These are phyloP conservation scores for Colletotrichum echinochloae DNA, from an alignment of 2,329 filamentous ascomycete species.

Conservation along the genomic window DNA sequence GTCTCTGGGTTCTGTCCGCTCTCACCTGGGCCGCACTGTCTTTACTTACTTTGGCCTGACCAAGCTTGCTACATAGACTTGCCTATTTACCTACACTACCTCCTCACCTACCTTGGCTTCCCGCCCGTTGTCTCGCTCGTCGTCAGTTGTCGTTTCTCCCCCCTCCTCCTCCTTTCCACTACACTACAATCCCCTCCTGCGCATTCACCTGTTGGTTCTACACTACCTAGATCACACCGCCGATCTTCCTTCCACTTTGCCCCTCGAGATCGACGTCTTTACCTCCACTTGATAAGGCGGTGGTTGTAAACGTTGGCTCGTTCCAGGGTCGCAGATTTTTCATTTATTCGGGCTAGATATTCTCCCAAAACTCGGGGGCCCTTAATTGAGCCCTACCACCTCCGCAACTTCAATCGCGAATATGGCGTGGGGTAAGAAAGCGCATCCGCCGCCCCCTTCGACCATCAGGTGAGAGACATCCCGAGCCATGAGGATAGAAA, in stretches of 20 bases:
- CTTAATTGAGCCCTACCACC: neutral
- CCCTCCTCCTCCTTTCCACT: slow-evolving; percentile 4
- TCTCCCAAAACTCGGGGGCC: neutral
- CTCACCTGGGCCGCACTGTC: neutral
- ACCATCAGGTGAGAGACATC: slow-evolving; percentile 27
- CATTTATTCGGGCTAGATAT: neutral
- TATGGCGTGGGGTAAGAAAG: slow-evolving; percentile 40
- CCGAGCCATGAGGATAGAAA: neutral
- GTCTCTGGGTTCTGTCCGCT: neutral
- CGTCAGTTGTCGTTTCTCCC: neutral
- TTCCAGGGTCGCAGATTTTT: neutral
- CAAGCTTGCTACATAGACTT: neutral
- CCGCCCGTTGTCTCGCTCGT: neutral
- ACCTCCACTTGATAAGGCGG: neutral
- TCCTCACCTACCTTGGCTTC: slow-evolving; percentile 18
- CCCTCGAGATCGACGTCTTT: slow-evolving; percentile 5
- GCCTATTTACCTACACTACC: neutral
- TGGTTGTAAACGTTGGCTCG: neutral
- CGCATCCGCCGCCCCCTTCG: slow-evolving; percentile 27
- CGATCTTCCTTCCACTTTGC: neutral
- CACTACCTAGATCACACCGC: neutral
- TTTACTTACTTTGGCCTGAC: neutral
- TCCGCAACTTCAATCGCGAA: neutral
- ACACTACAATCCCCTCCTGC: neutral
- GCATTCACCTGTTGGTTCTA: neutral